A percentile compares a stretch with the other conserved stretches of the same genome.
Evolutionary conservation across 805 yeast species (phyloP).

Genomic region (Lachancea lanzarotensis): DNA sequence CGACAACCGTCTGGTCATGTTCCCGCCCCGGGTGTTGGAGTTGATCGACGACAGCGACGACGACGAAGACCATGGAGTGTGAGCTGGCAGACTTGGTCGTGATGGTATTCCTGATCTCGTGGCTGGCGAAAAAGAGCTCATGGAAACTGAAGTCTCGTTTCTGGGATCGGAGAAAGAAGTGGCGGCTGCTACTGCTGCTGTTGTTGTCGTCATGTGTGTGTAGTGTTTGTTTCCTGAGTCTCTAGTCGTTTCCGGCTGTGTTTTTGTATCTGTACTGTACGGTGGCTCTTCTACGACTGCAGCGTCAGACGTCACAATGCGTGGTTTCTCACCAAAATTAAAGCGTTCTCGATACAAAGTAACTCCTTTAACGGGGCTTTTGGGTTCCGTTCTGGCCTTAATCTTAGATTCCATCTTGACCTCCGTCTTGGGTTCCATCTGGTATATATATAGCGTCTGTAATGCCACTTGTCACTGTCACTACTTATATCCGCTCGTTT

Average conservation of each 20-base stretch:
- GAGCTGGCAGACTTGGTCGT: constrained; percentile 1
- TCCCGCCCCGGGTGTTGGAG: not conserved
- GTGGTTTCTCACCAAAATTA: not conserved
- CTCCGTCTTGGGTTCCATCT: too few species aligned
- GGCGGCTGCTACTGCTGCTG: not conserved
- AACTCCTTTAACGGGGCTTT: not conserved
- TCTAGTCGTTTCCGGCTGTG: not conserved
- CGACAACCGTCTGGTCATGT: constrained; percentile 15
- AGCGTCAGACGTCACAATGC: constrained; percentile 2
- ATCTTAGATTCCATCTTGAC: not conserved
- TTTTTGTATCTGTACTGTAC: not conserved
- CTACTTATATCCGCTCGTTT: too few species aligned
- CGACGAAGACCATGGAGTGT: constrained; percentile 8
- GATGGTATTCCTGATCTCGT: constrained; percentile 5
- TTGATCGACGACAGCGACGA: not conserved
- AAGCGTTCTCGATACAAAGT: constrained; percentile 3
- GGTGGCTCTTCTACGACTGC: not conserved
- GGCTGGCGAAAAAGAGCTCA: constrained; percentile 9
- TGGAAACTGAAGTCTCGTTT: too few species aligned
- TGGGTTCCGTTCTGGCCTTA: not conserved
- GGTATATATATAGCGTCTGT: too few species aligned
- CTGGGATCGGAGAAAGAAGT: too few species aligned
- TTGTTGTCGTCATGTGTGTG: not conserved
- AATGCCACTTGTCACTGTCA: too few species aligned
- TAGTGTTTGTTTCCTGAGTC: not conserved